phyloP scores from a whole-genome alignment of 257 asterid species.

The Gynochthodes officinalis region DNA sequence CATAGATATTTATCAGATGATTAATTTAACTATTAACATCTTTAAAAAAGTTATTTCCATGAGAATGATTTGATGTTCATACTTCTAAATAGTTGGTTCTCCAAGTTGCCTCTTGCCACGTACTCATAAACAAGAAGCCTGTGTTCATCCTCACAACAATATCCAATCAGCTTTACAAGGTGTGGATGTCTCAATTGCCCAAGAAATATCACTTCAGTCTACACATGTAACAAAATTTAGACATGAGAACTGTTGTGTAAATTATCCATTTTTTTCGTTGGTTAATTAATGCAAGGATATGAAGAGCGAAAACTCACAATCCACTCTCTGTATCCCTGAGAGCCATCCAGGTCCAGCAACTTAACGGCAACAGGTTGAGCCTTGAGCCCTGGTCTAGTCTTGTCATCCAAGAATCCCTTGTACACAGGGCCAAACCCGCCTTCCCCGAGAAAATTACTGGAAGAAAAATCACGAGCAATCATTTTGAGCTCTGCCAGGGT shows the following conservation, averaged over 20 bases:
- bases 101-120: slow-evolving; percentile 70
- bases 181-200: slow-evolving; percentile 80
- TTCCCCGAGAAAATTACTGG: slow-evolving; percentile 63
- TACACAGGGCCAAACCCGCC: slow-evolving; percentile 96
- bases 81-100: slow-evolving; percentile 71
- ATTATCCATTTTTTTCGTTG: too few species aligned
- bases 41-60: background rate
- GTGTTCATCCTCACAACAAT: slow-evolving; percentile 77
- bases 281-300: too few species aligned
- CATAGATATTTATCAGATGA: background rate
- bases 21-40: background rate
- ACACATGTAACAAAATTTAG: background rate
- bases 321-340: slow-evolving; percentile 84
- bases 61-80: too few species aligned
- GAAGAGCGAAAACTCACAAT: slow-evolving; percentile 44
- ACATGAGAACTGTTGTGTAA: background rate
- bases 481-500: slow-evolving; percentile 45
- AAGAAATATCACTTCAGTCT: slow-evolving; percentile 78
- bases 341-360: slow-evolving; percentile 64
- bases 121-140: slow-evolving; percentile 87
- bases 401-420: slow-evolving; percentile 69
- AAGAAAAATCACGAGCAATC: slow-evolving; percentile 46
- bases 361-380: slow-evolving; percentile 91
- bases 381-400: slow-evolving; percentile 50
- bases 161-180: slow-evolving; percentile 79